phyloP scores from a whole-genome alignment of 2,329 filamentous ascomycete genomes.

The Aspergillus quadricinctus region DNA sequence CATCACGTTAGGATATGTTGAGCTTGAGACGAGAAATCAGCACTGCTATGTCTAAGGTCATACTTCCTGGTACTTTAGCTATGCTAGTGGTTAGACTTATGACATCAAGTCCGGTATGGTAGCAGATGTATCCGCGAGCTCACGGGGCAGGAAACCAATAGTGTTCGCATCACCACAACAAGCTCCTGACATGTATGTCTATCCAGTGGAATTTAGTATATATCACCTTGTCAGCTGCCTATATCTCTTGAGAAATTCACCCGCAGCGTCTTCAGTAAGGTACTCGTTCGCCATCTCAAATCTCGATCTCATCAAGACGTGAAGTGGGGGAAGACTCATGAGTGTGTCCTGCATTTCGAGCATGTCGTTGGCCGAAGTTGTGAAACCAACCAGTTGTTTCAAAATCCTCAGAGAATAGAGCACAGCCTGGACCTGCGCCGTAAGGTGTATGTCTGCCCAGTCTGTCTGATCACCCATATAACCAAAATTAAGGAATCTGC shows the following conservation, averaged over 20 bases:
- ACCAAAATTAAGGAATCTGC: slow-evolving; percentile 26
- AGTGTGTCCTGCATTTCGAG: slow-evolving; percentile 17
- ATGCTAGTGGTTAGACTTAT: not conserved
- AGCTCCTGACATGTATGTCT: not conserved
- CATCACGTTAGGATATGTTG: slow-evolving; percentile 36
- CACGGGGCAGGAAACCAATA: not conserved
- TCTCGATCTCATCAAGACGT: slow-evolving; percentile 25
- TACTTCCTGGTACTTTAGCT: not conserved
- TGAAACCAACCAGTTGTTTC: slow-evolving; percentile 44
- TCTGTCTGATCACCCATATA: slow-evolving; percentile 32
- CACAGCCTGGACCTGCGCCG: slow-evolving; percentile 57
- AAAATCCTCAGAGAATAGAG: slow-evolving; percentile 61
- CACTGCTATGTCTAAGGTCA: not conserved
- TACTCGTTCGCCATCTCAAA: slow-evolving; percentile 15
- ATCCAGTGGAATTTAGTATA: not conserved
- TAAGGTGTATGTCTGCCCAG: slow-evolving; percentile 60
- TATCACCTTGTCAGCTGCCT: not conserved
- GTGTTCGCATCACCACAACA: not conserved
- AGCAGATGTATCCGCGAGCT: not conserved
- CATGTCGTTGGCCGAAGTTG: slow-evolving; percentile 24
- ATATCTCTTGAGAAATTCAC: slow-evolving; percentile 7
- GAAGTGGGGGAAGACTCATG: slow-evolving; percentile 24
- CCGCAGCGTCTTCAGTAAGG: slow-evolving; percentile 2
- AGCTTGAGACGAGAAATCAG: not conserved
- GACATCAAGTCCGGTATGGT: not conserved